Evolutionary conservation across 345 rosid species (phyloP).

Genomic region (Litchi chinensis): DNA sequence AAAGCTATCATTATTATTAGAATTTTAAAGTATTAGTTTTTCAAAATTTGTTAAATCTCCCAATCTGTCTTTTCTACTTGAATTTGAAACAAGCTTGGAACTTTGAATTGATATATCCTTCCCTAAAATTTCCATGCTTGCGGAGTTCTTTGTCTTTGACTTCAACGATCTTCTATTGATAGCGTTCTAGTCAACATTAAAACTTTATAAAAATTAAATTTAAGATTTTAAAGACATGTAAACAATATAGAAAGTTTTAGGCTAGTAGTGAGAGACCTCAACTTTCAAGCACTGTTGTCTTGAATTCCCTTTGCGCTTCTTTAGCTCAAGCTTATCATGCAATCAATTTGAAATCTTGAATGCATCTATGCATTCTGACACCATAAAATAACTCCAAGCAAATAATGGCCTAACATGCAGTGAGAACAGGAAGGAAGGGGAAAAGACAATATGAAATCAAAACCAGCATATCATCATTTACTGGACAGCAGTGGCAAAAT

Average conservation of each 20-base stretch:
- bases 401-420: background rate
- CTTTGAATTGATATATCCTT: background rate
- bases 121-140: background rate
- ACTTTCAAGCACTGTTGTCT: background rate
- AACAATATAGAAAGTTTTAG: background rate
- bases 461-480: background rate
- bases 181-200: background rate
- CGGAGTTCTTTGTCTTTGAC: background rate
- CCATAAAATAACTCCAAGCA: background rate
- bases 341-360: background rate
- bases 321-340: background rate
- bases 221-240: background rate
- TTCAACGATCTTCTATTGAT: background rate
- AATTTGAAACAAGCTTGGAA: background rate
- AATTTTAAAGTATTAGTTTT: background rate
- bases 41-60: slow-evolving; percentile 2
- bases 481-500: background rate
- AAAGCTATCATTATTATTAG: background rate
- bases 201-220: background rate
- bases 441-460: background rate
- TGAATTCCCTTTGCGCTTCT: background rate
- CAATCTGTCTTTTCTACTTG: background rate
- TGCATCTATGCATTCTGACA: no score
- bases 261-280: background rate
- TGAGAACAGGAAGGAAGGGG: background rate